phyloP scores from a whole-genome alignment of 768 basidiomycete species.

The Tephrocybe rancida region DNA sequence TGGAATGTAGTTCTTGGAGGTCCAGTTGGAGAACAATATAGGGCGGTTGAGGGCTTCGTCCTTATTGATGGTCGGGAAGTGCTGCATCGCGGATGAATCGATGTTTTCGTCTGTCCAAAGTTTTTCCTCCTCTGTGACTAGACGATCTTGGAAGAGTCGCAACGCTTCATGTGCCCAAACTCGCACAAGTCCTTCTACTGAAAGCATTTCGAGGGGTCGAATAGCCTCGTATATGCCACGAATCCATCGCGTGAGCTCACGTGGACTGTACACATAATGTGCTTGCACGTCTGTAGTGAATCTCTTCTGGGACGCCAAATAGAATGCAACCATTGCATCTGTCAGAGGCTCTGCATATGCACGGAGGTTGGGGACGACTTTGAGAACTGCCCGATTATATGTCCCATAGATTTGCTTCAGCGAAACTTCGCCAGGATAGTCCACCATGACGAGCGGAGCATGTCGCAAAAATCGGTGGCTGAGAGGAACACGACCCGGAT shows the following conservation, averaged over 20 bases:
- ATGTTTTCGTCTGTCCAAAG: conserved; percentile 95
- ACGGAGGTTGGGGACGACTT: conserved; percentile 91
- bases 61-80: conserved; percentile 92
- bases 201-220: conserved; percentile 88
- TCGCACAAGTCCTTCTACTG: conserved; percentile 93
- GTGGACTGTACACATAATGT: conserved; percentile 98
- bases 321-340: conserved; percentile 96
- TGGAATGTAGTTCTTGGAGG: conserved; percentile 93
- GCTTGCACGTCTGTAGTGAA: conserved; percentile 98
- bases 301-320: conserved; percentile 88
- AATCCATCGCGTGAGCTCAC: conserved; percentile 97
- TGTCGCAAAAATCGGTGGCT: conserved; percentile 97
- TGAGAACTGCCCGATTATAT: conserved; percentile 94
- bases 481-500: conserved; percentile 98
- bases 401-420: conserved; percentile 99
- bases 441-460: conserved; percentile 97
- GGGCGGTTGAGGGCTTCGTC: conserved; percentile 88
- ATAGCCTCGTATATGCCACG: conserved; percentile 98
- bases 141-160: conserved; percentile 95
- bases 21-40: conserved; percentile 99
- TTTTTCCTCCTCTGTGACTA: conserved; percentile 91
- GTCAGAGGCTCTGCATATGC: conserved; percentile 94
- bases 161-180: conserved; percentile 98
- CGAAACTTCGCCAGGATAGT: conserved; percentile 96
- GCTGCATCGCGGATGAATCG: conserved; percentile 77